These are phyloP conservation scores for Hemileia vastatrix DNA, from an alignment of 1,284 basidiomycete genomes.

Conservation along the genomic window DNA sequence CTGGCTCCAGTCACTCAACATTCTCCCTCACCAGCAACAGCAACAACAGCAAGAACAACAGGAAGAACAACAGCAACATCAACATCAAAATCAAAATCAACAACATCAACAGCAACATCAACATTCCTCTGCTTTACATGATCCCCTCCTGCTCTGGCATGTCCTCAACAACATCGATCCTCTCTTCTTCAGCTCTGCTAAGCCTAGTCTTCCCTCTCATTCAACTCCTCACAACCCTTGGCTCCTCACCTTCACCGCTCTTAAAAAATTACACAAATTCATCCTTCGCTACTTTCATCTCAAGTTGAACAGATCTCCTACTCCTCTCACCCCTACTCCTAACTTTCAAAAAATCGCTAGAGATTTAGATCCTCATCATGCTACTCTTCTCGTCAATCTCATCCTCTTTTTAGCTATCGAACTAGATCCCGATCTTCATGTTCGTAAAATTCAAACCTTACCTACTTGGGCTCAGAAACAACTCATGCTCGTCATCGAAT, in stretches of 20 bases:
- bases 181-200: too few species aligned
- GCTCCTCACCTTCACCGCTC: slow-evolving; percentile 70
- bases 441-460: slow-evolving; percentile 75
- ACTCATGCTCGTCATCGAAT: slow-evolving; percentile 24
- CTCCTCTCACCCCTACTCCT: slow-evolving; percentile 48
- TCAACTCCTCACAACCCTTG: too few species aligned
- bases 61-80: too few species aligned
- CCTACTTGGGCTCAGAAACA: slow-evolving; percentile 59
- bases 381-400: slow-evolving; percentile 58
- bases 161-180: too few species aligned
- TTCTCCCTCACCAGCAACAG: too few species aligned
- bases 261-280: slow-evolving; percentile 74
- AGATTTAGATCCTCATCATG: slow-evolving; percentile 50
- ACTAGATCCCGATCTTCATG: slow-evolving; percentile 57
- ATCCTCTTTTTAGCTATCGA: slow-evolving; percentile 88
- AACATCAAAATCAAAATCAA: too few species aligned
- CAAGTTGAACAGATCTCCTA: background rate
- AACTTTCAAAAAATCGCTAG: slow-evolving; percentile 72
- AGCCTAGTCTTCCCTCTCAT: too few species aligned
- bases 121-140: too few species aligned
- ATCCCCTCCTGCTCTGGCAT: too few species aligned
- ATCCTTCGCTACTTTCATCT: slow-evolving; percentile 71
- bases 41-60: too few species aligned
- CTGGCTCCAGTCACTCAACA: too few species aligned
- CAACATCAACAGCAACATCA: too few species aligned